Percentiles rank a stretch among this genome's conserved stretches.
These are phyloP conservation scores for Cyberlindnera euphorbiae DNA, from an alignment of 805 yeast genomes.

Conservation along the genomic window DNA sequence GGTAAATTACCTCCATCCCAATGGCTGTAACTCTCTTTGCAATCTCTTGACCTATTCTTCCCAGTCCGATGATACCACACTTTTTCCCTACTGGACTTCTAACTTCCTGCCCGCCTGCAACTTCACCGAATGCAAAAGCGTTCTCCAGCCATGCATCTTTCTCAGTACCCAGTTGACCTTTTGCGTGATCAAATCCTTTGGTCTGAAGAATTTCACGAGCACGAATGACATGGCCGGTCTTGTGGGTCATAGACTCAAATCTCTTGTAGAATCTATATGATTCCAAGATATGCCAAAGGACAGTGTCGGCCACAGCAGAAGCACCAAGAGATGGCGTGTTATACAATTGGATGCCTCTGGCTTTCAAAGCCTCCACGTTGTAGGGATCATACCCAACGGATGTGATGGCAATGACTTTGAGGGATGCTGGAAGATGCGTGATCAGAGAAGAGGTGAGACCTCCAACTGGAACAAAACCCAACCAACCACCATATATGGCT, in stretches of 20 bases:
- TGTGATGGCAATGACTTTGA: constrained; percentile 47
- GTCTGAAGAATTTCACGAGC: constrained; percentile 35
- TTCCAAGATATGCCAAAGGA: constrained; percentile 48
- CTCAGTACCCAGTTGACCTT: constrained; percentile 30
- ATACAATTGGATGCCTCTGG: constrained; percentile 39
- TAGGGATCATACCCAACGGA: constrained; percentile 55
- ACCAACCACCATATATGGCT: constrained; percentile 59
- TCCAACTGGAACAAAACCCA: constrained; percentile 47
- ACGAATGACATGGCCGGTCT: constrained; percentile 34
- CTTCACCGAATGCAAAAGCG: constrained; percentile 35
- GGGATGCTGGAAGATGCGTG: constrained; percentile 37
- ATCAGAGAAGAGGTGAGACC: constrained; percentile 43
- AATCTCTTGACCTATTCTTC: constrained; percentile 53
- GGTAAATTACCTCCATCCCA: constrained; percentile 57
- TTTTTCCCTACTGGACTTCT: constrained; percentile 42
- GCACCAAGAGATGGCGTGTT: constrained; percentile 45
- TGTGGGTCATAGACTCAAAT: constrained; percentile 29
- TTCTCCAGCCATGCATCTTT: constrained; percentile 15
- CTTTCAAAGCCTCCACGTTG: constrained; percentile 38
- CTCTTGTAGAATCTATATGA: constrained; percentile 48
- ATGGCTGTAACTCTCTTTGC: constrained; percentile 44
- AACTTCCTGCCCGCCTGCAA: constrained; percentile 31
- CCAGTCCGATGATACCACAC: constrained; percentile 56
- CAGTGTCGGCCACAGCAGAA: constrained; percentile 63
- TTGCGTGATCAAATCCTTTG: constrained; percentile 22